Percentiles rank a stretch among this genome's conserved stretches.
These are phyloP conservation scores for Nothomitra cinnamomea DNA, from an alignment of 2,329 filamentous ascomycete genomes.

Conservation along the genomic window DNA sequence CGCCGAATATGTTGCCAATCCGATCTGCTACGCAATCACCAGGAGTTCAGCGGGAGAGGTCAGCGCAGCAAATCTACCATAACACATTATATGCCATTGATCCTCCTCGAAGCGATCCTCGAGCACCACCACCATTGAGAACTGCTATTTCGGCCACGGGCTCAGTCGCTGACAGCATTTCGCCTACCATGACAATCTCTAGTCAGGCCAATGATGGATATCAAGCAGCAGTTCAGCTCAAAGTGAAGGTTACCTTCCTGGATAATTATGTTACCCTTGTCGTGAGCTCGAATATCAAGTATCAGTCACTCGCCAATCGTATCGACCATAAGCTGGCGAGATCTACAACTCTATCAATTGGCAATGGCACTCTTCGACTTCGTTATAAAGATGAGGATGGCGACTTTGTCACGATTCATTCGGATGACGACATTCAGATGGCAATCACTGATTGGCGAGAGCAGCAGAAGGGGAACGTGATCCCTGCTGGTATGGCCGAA, in stretches of 20 bases:
- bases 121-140: not conserved
- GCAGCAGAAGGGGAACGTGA: slow-evolving; percentile 42
- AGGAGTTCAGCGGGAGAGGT: slow-evolving; percentile 44
- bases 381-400: slow-evolving; percentile 86
- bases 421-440: slow-evolving; percentile 89
- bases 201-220: not conserved
- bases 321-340: slow-evolving; percentile 89
- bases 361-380: slow-evolving; percentile 65
- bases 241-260: slow-evolving; percentile 88
- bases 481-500: slow-evolving; percentile 59
- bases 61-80: slow-evolving; percentile 28
- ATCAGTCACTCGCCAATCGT: slow-evolving; percentile 81
- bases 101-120: not conserved
- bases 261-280: slow-evolving; percentile 91
- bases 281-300: slow-evolving; percentile 86
- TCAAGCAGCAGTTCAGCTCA: slow-evolving; percentile 42
- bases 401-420: slow-evolving; percentile 84
- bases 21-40: slow-evolving; percentile 57
- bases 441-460: slow-evolving; percentile 92
- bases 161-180: not conserved
- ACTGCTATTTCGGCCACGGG: not conserved
- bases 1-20: slow-evolving; percentile 41
- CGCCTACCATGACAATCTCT: slow-evolving; percentile 19
- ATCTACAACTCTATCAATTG: slow-evolving; percentile 71
- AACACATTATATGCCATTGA: not conserved